Base-by-base conservation (phyloP, 768 basidiomycete genomes). In the Lanmaoa rubissima region DNA sequence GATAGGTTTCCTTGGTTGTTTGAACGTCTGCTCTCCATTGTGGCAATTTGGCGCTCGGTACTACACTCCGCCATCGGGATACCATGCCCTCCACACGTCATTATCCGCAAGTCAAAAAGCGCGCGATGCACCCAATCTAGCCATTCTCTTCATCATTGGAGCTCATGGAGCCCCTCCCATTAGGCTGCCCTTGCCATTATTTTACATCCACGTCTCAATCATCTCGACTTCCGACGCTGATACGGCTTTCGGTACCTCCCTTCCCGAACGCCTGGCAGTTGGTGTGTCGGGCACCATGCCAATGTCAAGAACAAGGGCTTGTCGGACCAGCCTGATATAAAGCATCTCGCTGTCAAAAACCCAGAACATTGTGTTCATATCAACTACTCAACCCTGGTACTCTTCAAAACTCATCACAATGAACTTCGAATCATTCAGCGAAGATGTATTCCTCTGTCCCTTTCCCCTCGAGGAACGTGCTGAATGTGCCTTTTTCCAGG, bases 281-380 rank as follows among this genome's bases (percentile, higher is more conserved):
- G 56, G 65, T 61, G 48, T 51, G 43, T 64, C 57, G 52, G 56
- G 42, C 42, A 39, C 52, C 48, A 48, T 58, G 40, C 66, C 66
- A 64, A 59, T 49, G 45, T 58, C 48, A 47, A 51, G 34, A 24
- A 46, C 38, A 52, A 48, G 24, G 14, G 5, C 1, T 34, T 16
- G 52, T 51, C 49, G 35, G 48, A 11, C 44, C 24, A 19, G 16
- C n/a, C 17, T 28, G 32, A 5, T 66, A 67, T 68, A 66, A 61
- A 54, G 41, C 41, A 17, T 36, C 26, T 24, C 26, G 3, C 21
- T 9, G 3, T 41, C 43, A 10, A 43, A 36, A 34, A 43, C 8
- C 11, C 45, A 61, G 16, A 38, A n/a, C 12, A 14, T 28, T 58
- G 41, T 21, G n/a, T 16, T 49, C 40, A 12, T 49, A 38, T 28